Conservation (phyloP, 345 rosid species). For the Populus ilicifolia region DNA sequence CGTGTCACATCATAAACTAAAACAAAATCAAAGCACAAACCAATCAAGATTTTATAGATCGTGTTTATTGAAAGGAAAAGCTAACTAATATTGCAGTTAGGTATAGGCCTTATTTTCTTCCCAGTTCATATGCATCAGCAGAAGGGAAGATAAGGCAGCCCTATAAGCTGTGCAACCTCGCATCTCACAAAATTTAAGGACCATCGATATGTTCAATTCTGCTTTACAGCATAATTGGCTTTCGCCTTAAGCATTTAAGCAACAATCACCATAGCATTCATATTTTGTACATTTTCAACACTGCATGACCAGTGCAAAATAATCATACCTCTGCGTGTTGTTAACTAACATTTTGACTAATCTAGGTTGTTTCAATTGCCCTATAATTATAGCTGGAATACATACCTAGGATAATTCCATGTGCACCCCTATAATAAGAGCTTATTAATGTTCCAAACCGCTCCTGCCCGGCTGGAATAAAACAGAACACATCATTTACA, state of each 20-base stretch:
- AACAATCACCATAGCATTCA: too few species aligned
- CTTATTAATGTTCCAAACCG: constrained; percentile 76
- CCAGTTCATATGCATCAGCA: neutral
- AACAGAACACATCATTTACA: constrained; percentile 11
- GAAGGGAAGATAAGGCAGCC: neutral
- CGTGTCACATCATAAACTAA: constrained; percentile 88
- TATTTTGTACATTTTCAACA: too few species aligned
- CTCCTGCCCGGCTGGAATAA: constrained; percentile 89
- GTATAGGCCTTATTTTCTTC: neutral
- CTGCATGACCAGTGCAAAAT: too few species aligned
- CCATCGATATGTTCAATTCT: too few species aligned
- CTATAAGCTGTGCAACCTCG: too few species aligned
- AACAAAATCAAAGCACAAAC: constrained; percentile 1
- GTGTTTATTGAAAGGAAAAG: constrained; percentile 7
- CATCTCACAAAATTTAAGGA: too few species aligned
- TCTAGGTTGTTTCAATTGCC: neutral
- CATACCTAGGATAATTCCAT: constrained; percentile 90
- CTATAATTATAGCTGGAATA: neutral
- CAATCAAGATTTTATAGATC: neutral
- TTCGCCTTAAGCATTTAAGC: too few species aligned
- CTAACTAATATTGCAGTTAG: neutral
- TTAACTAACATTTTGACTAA: neutral
- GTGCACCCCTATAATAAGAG: constrained; percentile 93
- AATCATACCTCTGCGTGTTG: too few species aligned
- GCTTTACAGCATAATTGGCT: too few species aligned